A percentile compares a stretch with the other conserved stretches of the same genome.
Conservation (phyloP, 129 eudicot genomes). For the Chrysanthemum lavandulifolium region DNA sequence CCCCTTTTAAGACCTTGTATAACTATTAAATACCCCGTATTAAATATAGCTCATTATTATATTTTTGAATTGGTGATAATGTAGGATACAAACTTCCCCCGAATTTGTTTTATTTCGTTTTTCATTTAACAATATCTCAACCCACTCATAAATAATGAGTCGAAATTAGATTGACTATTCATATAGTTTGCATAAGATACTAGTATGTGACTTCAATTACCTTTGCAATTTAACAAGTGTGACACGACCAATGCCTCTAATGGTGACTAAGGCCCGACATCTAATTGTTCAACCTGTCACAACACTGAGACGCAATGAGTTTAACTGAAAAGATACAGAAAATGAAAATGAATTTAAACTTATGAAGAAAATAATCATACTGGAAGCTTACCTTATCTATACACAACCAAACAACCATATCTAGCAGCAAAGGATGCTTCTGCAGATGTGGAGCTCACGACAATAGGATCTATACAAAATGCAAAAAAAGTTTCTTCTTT, state of each 20-base stretch:
- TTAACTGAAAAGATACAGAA: conserved; percentile 3
- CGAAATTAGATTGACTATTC: background rate
- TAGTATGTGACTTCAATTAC: conserved; percentile 28
- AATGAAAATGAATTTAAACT: conserved; percentile 24
- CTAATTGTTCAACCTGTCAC: conserved; percentile 70
- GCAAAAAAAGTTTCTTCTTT: conserved; percentile 64
- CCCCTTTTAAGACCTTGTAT: too few relatives aligned
- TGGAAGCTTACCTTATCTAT: conserved; percentile 66
- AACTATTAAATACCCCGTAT: too few relatives aligned
- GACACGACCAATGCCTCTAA: conserved; percentile 82
- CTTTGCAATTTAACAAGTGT: conserved; percentile 48
- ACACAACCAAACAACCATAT: conserved; percentile 68
- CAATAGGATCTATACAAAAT: conserved; percentile 77
- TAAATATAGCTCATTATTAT: too few relatives aligned
- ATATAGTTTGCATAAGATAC: background rate
- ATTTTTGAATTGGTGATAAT: too few relatives aligned
- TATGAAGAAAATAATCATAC: conserved; percentile 14
- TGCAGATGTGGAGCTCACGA: conserved; percentile 38
- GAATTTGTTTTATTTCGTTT: too few relatives aligned
- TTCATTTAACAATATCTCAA: too few relatives aligned
- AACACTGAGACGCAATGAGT: conserved; percentile 29
- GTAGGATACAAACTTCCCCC: too few relatives aligned
- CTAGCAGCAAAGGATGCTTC: conserved; percentile 69
- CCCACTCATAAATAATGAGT: background rate
- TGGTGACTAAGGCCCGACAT: conserved; percentile 65